phyloP scores from a whole-genome alignment of 2,329 filamentous ascomycete genomes.

The Pyrenochaeta sp. region DNA sequence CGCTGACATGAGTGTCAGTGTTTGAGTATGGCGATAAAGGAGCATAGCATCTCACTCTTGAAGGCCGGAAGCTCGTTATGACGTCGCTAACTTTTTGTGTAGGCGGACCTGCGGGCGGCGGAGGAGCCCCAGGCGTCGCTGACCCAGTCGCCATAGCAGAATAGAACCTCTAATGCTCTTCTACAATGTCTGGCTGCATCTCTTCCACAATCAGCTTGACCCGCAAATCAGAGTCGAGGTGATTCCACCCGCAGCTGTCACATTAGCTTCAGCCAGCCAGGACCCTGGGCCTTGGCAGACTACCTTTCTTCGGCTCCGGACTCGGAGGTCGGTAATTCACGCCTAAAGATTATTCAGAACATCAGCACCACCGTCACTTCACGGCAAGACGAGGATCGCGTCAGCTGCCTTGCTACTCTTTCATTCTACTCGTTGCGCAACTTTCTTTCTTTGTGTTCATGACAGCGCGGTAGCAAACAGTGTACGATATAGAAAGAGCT shows the following conservation, averaged over 20 bases:
- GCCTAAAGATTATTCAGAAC: slow-evolving; percentile 21
- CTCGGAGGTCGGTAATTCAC: slow-evolving; percentile 8
- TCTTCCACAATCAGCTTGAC: background rate
- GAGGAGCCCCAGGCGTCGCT: slow-evolving; percentile 43
- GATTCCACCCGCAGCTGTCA: slow-evolving; percentile 13
- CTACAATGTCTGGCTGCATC: slow-evolving; percentile 9
- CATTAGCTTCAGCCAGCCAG: slow-evolving; percentile 10
- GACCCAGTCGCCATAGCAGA: slow-evolving; percentile 45
- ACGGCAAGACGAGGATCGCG: slow-evolving; percentile 1
- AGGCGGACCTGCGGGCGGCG: slow-evolving; percentile 45
- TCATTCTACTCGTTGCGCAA: background rate
- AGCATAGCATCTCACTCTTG: slow-evolving; percentile 66
- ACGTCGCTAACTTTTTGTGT: slow-evolving; percentile 75
- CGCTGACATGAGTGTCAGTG: slow-evolving; percentile 42
- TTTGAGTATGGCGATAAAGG: background rate
- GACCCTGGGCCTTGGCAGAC: slow-evolving; percentile 5
- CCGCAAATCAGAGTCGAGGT: slow-evolving; percentile 8
- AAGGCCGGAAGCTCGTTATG: slow-evolving; percentile 79
- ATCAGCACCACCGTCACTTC: slow-evolving; percentile 9
- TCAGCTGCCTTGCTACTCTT: background rate
- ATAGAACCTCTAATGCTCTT: slow-evolving; percentile 8
- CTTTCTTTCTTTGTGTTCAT: slow-evolving; percentile 1
- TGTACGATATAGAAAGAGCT: background rate
- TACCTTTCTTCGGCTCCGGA: slow-evolving; percentile 10
- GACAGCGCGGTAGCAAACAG: slow-evolving; percentile 7